Base-by-base conservation (phyloP, 108 stramenopile species). In the Hondaea fermentalgiana region DNA sequence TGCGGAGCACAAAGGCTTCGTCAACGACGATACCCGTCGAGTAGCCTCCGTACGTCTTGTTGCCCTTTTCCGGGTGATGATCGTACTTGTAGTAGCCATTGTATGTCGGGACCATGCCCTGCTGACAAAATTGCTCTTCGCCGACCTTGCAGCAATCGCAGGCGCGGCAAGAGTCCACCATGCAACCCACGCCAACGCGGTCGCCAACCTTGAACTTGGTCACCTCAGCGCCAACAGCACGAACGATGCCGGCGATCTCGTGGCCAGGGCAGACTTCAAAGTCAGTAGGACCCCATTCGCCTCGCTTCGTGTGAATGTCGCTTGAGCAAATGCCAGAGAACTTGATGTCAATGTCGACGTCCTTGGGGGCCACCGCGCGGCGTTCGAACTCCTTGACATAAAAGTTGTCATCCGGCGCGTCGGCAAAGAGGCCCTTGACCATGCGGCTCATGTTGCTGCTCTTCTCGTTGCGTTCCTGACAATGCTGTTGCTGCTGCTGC, bases 181-280 rank as follows among this genome's bases (percentile, higher is more conserved):
- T 76, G 89, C 94, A 95, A 19, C 94, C 95, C 12, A 96, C 91
- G 87, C 96, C 95, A 5, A 92, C 95, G 5, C 42, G 45, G 60
- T 96, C 95, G 28, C 96, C 95, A 23, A 94, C 92, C 58, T 93
- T 89, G 60, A 95, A 71, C 57, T 94, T 93, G 44, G 90, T 91
- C 25, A 95, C 95, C 0, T 89, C 28, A 0, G 49, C 0, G 29
- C 96, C 96, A 43, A 95, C 92, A 10, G 55, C 89, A 0, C 59
- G 58, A 0, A 93, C 94, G 5, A 91, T 45, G n/a, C 96, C 96
- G 16, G 87, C 89, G 57, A 88, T 51, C 87, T 93, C 93, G 60
- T 93, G 93, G 25, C 93, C 93, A 8, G 76, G 76, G 76, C 45
- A 83, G 19, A 83, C 6, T 8, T 28, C 76, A 23, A 2, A 69